Evolutionary conservation across 2,329 filamentous ascomycete species (phyloP), one percentile per base, ranked within the genome.

Genomic region (Aspergillus ustus): DNA sequence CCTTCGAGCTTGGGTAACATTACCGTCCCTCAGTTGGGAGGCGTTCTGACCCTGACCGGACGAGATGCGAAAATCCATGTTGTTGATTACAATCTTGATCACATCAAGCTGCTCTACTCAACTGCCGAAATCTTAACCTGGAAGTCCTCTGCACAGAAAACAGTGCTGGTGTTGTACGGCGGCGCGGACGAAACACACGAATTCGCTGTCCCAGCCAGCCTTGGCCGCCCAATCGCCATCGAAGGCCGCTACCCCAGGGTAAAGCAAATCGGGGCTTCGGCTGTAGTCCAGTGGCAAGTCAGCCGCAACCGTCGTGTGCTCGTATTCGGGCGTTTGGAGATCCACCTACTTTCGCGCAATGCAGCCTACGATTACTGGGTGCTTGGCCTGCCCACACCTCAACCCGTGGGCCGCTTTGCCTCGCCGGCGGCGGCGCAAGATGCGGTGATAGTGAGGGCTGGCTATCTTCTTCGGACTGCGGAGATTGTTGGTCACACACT

Each of bases 341-440:
- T 74, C 19, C 64, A 70, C 55, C 61, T 75, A 3, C 63, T 74
- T 9, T 70, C 65, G 65, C 68, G 73, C 3, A 73, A 74, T 31
- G 67, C 71, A 1, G 73, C 68, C 11, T 75, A 74, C 61, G 66
- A 70, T 29, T 72, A 72, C 60, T 76, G 73, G 72, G 63, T 66
- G 0, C 53, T 74, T 8, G 69, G 75, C 28, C 48, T 75, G 7
- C 66, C 67, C 2, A 52, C 52, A 15, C 19, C 40, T 43, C 60
- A 31, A 4, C 66, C 70, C 29, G 64, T 71, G 25, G 58, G 60
- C 13, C 69, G 68, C 34, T 73, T 65, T 44, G 60, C 61, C 15
- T 70, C 67, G 6, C 65, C 65, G 4, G 68, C 66, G 7, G 69
- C n/a, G 7, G n/a, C 44, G 2, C 5, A 72, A 28, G 54, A 61